These are phyloP conservation scores for Sedum album DNA, from an alignment of 164 flowering plant species.

Conservation along the genomic window DNA sequence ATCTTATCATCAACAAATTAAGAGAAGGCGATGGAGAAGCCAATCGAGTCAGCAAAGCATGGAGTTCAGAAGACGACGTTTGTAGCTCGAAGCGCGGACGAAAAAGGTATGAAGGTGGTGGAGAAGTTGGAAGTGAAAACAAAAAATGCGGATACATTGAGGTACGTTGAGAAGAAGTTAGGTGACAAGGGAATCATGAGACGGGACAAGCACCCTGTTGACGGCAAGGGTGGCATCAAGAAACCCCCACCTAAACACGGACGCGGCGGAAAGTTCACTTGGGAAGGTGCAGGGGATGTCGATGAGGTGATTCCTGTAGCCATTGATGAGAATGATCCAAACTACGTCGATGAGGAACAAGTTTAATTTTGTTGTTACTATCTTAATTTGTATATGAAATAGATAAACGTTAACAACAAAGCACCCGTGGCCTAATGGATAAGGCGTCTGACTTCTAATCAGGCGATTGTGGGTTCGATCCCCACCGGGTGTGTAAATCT, in stretches of 20 bases:
- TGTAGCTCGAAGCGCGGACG: not conserved
- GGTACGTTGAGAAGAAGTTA: not conserved
- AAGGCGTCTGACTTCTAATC: slow-evolving; percentile 54
- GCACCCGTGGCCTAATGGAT: slow-evolving; percentile 64
- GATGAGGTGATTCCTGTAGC: not conserved
- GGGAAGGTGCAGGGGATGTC: slow-evolving; percentile 48
- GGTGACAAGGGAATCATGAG: slow-evolving; percentile 45
- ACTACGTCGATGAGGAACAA: not conserved
- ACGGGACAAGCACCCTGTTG: slow-evolving; percentile 59
- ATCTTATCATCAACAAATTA: too few species aligned
- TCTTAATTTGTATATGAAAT: too few species aligned
- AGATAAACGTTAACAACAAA: not conserved
- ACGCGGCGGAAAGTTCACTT: slow-evolving; percentile 84
- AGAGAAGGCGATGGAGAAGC: not conserved
- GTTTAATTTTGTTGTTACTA: too few species aligned
- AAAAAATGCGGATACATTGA: not conserved
- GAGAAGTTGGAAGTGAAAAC: not conserved
- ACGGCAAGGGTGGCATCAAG: slow-evolving; percentile 27
- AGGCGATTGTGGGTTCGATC: slow-evolving; percentile 56
- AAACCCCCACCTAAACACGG: slow-evolving; percentile 50
- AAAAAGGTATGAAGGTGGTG: not conserved
- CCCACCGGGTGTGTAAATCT: slow-evolving; percentile 35
- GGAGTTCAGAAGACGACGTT: not conserved
- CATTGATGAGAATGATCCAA: not conserved
- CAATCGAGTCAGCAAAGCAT: not conserved